Base-by-base conservation (phyloP, 768 basidiomycete genomes). In the Auriscalpium vulgare region DNA sequence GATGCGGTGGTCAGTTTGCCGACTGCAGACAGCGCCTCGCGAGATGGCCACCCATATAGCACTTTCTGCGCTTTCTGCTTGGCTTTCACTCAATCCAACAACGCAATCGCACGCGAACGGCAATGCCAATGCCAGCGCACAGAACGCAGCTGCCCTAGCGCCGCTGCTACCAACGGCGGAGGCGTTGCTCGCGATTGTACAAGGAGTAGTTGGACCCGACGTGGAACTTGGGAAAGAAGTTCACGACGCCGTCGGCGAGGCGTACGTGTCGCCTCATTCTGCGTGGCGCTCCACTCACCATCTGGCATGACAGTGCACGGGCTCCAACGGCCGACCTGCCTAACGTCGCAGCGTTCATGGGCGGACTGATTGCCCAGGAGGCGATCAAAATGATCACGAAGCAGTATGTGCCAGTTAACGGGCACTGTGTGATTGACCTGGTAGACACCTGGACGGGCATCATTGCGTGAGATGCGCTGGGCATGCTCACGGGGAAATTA, bases 351-450 rank as follows among this genome's bases (percentile, higher is more conserved):
- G 95, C 95, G 2, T 83, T 98, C 65, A 74, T 97, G 0, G 97
- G 97, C 1, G 97, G 97, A 2, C 70, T 98, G 37, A 87, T 97
- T 17, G 93, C 95, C 23, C 97, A 99, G 63, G 97, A 99, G 67
- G 84, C 85, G 7, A 98, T 98, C 78, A 98, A 99, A 78, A 78
- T 98, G 72, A 87, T 95, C 64, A 99, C 95, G 56, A 85, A 83
- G 64, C 97, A 99, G 70, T 99, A 99, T 67, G 79, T 95, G 13
- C 95, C 97, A 8, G 79, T 95, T 59, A 82, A 87, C 58, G 90
- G 91, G 13, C 87, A 86, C 61, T 90, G 88, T 63, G 77, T 91
- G 21, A 74, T 95, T 49, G 94, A 98, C 71, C 78, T 97, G 59
- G 77, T 91, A 34, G 87, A 87, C 51, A 84, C 83, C 17, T 86